Percentiles rank a stretch among this genome's conserved stretches.
Conservation (phyloP, 2,329 filamentous ascomycete species). For the Parasarocladium wereldwijsianum region DNA sequence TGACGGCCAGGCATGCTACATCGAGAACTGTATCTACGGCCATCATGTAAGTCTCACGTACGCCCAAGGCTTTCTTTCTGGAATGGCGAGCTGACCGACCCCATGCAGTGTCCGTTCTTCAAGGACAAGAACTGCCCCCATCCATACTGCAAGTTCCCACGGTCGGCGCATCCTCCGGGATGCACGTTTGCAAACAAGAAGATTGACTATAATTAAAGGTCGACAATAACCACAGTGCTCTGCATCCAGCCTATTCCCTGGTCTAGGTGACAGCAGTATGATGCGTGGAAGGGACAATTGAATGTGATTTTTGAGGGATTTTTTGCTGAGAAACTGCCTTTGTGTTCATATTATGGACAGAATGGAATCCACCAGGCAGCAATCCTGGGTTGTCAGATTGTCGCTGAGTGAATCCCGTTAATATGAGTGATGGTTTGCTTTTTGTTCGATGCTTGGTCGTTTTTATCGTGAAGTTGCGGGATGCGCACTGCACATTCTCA, state of each 20-base stretch:
- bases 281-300: no score
- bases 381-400: no score
- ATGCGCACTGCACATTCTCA: background rate
- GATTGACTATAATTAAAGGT: constrained; percentile 18
- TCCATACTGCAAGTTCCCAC: constrained; percentile 39
- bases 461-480: constrained; percentile 1
- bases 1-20: constrained; percentile 40
- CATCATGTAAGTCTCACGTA: constrained; percentile 37
- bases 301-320: no score
- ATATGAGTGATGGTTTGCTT: no score
- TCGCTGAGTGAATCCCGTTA: no score
- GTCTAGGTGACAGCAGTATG: no score
- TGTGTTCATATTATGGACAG: no score
- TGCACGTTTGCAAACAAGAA: constrained; percentile 31
- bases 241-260: no score
- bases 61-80: background rate
- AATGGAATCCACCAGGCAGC: no score
- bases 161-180: constrained; percentile 39
- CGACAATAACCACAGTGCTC: no score
- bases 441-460: no score
- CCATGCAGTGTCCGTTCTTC: constrained; percentile 35
- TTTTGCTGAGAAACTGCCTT: no score
- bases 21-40: constrained; percentile 46
- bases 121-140: constrained; percentile 34
- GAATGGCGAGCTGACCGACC: constrained; percentile 7